phyloP scores from a whole-genome alignment of 768 basidiomycete genomes.

The Xerocomus spinulosus region DNA sequence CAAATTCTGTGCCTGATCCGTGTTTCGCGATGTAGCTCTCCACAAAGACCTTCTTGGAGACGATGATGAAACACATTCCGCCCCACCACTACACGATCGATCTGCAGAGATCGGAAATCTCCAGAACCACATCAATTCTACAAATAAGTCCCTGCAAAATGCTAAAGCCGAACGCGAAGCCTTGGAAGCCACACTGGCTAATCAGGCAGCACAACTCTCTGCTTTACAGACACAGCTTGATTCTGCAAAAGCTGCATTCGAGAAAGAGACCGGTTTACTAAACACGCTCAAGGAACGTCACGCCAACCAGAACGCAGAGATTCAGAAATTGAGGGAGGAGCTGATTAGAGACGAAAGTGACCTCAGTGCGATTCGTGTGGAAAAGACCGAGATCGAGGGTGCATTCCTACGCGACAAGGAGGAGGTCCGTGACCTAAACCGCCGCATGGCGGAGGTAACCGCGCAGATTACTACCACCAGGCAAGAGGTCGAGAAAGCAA shows the following conservation, averaged over 20 bases:
- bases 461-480: conserved; percentile 69
- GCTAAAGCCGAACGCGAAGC: conserved; percentile 61
- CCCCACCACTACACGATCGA: conserved; percentile 59
- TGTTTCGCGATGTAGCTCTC: conserved; percentile 12
- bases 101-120: conserved; percentile 86
- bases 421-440: conserved; percentile 81
- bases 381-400: conserved; percentile 90
- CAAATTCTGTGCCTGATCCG: conserved; percentile 9
- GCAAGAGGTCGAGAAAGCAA: conserved; percentile 76
- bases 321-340: conserved; percentile 68
- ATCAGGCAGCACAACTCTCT: conserved; percentile 70
- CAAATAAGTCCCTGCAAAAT: conserved; percentile 63
- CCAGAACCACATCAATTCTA: conserved; percentile 80
- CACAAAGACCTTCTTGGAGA: conserved; percentile 65
- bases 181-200: conserved; percentile 60
- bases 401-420: conserved; percentile 88
- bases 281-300: conserved; percentile 65
- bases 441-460: conserved; percentile 75
- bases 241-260: conserved; percentile 78
- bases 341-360: conserved; percentile 90
- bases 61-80: conserved; percentile 48
- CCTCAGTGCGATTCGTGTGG: conserved; percentile 78
- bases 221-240: conserved; percentile 80
- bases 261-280: conserved; percentile 74
- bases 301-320: conserved; percentile 60